phyloP scores from a whole-genome alignment of 192 early-diverging fungal species.

The Coemansia sp. region DNA sequence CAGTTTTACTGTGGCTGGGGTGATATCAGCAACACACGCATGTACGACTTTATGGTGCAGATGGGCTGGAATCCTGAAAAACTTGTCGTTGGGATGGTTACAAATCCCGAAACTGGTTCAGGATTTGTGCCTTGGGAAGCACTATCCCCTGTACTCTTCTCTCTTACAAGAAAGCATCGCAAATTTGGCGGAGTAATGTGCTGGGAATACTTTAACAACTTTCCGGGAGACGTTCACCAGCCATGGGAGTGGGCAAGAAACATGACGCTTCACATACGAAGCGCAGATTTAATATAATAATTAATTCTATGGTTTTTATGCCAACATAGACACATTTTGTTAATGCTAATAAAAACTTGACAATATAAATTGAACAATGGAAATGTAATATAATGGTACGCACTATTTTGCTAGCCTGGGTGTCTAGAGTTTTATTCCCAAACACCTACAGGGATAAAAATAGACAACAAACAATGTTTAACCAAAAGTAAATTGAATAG shows the following conservation, averaged over 20 bases:
- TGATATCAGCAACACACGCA: constrained; percentile 16
- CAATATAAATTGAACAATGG: too few relatives aligned
- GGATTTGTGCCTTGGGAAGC: constrained; percentile 10
- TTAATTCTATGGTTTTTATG: not conserved
- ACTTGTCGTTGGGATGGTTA: constrained; percentile 10
- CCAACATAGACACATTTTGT: too few relatives aligned
- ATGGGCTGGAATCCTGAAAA: constrained; percentile 13
- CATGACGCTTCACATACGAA: constrained; percentile 7
- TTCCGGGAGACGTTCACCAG: constrained; percentile 6
- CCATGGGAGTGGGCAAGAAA: constrained; percentile 17
- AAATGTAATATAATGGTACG: not conserved
- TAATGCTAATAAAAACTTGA: too few relatives aligned
- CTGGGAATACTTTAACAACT: constrained; percentile 22
- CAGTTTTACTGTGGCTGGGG: constrained; percentile 22
- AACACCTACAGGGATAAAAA: too few relatives aligned
- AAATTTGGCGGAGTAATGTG: constrained; percentile 15
- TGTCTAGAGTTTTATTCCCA: too few relatives aligned
- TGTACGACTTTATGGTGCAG: constrained; percentile 17
- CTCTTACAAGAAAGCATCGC: not conserved
- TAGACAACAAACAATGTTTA: too few relatives aligned
- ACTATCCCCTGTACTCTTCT: constrained; percentile 5
- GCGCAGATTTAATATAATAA: not conserved
- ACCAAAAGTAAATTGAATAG: too few relatives aligned
- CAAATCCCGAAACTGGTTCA: constrained; percentile 11
- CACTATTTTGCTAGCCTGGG: not conserved